Base-by-base conservation (phyloP, 2,329 filamentous ascomycete genomes). In the Colletotrichum chlorophyti region DNA sequence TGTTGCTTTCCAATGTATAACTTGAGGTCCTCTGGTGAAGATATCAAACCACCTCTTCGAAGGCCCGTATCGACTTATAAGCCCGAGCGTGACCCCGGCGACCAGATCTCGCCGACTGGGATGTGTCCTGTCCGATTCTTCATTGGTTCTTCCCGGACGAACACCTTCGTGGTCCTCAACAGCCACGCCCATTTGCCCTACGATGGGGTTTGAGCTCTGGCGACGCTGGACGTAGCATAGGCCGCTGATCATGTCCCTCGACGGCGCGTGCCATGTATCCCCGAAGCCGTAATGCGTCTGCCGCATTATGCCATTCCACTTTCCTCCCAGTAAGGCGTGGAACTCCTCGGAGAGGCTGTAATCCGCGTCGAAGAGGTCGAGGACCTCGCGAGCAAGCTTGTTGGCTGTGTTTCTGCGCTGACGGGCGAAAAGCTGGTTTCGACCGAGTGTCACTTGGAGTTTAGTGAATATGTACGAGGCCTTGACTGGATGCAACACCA, bases 401-500 rank as follows among this genome's bases (percentile, higher is more conserved):
- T 88, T 87, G 0, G 85, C 79, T 11, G 78, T 78, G 63, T 81
- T 87, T 14, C 85, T 77, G 49, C 83, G 77, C 69, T 88, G 84
- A 1, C 72, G 68, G 0, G 80, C 83, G 53, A 83, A 84, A 5
- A 83, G 72, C 23, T 80, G 77, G 61, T 88, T 86, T 29, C 69
- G 74, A 1, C 73, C 79, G 14, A 73, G 72, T 1, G 71, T 76
- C 11, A 81, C 75, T 49, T 76, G 77, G 26, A 81, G 77, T 35
- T 79, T 75, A 15, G 79, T 77, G 57, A 82, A 81, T 31, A 82
- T 81, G n/a, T 79, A 76, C 2, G 79, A 83, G 3, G 85, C 84
- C 31, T 82, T 79, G 42, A 84, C 78, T 0, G 86, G 85, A 51
- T 89, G 84, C 6, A 86, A 75, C 8, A 89, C 76, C 57, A 85